Base-by-base conservation (phyloP, 306 rosid species). In the Lathyrus sativus region DNA sequence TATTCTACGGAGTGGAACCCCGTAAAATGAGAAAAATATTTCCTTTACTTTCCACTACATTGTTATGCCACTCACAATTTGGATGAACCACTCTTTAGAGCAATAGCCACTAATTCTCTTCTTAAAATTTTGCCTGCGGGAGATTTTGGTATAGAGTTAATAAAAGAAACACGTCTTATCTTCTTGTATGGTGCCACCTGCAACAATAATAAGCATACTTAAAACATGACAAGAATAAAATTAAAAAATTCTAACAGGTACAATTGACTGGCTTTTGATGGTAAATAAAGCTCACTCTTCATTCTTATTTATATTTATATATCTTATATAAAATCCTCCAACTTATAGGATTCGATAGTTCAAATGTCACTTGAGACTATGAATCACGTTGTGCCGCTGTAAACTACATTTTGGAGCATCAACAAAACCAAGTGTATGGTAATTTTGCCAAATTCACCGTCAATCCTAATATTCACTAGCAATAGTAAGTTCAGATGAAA, bases 171-270 rank as follows among this genome's bases (percentile, higher is more conserved):
- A 2, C 88, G 85, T 2, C 96, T 78, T 24, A 93, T 82, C 81
- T 93, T 93, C 85, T 93, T 93, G 92, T 93, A 90, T 1, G 97
- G 95, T 3, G 99, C 74, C 49, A 93, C 99, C 99, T 93, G 80
- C 67, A 76, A 77, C 1, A 76, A 38, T 26, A 51, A 58, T 53
- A 4, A 19, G 2, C 18, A 78, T 19, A 11, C 8, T 70, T 71
- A 18, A 53, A 48, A 57, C 51, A 64, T 19, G 19, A 3, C 46
- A 41, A 14, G 43, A 42, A 68, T 29, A 45, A 73, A 38, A 67
- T 2, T 9, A 26, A 9, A 76, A 63, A 62, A 71, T 11, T 13
- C n/a, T 42, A 37, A 59, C 8, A 64, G 3, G 18, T n/a, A n/a
- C n/a, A n/a, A n/a, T n/a, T n/a, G n/a, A n/a, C n/a, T n/a, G 31